These are phyloP conservation scores for Fomitopsis serialis DNA, from an alignment of 768 basidiomycete species.

Conservation along the genomic window DNA sequence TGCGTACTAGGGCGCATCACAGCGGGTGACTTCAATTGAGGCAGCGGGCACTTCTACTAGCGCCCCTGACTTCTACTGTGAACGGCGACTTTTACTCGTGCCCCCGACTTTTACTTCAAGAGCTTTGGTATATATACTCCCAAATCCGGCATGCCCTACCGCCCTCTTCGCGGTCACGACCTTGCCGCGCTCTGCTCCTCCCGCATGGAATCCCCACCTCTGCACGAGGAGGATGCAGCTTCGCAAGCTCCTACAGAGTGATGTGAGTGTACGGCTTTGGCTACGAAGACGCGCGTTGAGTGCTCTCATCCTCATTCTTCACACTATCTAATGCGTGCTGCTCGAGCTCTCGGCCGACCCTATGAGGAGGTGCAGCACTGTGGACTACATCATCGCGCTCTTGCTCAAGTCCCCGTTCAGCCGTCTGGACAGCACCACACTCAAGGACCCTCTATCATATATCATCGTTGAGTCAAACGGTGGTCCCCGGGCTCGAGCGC, in stretches of 20 bases:
- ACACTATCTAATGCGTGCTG: slow-evolving; percentile 84
- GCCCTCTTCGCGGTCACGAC: too few relatives aligned
- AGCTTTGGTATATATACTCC: too few relatives aligned
- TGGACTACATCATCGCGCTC: slow-evolving; percentile 89
- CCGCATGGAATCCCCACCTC: slow-evolving; percentile 43
- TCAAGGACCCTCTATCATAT: slow-evolving; percentile 49
- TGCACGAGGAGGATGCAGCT: slow-evolving; percentile 69
- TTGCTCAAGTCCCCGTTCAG: slow-evolving; percentile 87
- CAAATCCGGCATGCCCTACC: too few relatives aligned
- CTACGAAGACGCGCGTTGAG: slow-evolving; percentile 63
- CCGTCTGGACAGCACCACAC: slow-evolving; percentile 60
- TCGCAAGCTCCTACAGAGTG: slow-evolving; percentile 76
- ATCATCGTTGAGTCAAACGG: slow-evolving; percentile 29
- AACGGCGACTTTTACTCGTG: too few relatives aligned
- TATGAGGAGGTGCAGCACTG: slow-evolving; percentile 86
- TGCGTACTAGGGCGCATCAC: too few relatives aligned
- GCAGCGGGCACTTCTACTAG: too few relatives aligned
- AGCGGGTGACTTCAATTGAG: too few relatives aligned
- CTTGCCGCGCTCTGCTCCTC: slow-evolving; percentile 90
- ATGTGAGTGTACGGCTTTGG: slow-evolving; percentile 66
- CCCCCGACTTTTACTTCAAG: too few relatives aligned
- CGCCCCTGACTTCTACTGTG: too few relatives aligned
- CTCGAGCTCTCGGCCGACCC: slow-evolving; percentile 91
- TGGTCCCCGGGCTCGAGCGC: slow-evolving; percentile 34
- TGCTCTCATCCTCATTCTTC: slow-evolving; percentile 87